Conservation (phyloP, 2,329 filamentous ascomycete genomes). For the Bipolaris sorokiniana region DNA sequence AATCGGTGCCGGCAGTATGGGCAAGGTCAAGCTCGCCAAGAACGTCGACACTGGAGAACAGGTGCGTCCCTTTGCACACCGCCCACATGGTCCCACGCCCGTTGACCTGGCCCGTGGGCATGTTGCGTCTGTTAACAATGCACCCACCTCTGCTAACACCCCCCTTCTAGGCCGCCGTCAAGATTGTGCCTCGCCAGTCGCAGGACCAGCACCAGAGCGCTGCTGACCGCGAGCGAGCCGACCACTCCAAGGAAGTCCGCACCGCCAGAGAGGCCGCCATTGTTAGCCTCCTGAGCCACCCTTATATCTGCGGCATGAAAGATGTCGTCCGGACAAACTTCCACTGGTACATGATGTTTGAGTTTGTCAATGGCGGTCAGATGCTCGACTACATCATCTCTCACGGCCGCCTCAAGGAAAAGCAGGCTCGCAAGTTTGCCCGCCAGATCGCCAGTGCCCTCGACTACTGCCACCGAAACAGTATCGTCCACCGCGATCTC, state of each 20-base stretch:
- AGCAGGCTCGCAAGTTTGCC: slow-evolving; percentile 96
- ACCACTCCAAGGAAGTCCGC: slow-evolving; percentile 94
- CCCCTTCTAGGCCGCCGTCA: slow-evolving; percentile 78
- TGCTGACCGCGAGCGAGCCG: slow-evolving; percentile 83
- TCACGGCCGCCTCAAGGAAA: slow-evolving; percentile 95
- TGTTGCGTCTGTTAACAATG: not conserved
- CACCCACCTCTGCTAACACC: slow-evolving; percentile 12
- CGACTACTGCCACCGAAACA: slow-evolving; percentile 97
- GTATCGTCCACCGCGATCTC: slow-evolving; percentile 94
- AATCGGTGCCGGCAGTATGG: slow-evolving; percentile 97
- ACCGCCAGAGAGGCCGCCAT: slow-evolving; percentile 96
- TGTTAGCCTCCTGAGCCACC: slow-evolving; percentile 90
- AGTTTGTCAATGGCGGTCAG: slow-evolving; percentile 97
- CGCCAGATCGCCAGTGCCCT: slow-evolving; percentile 95
- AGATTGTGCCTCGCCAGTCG: slow-evolving; percentile 91
- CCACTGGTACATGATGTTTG: slow-evolving; percentile 99
- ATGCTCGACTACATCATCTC: slow-evolving; percentile 99
- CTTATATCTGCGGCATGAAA: slow-evolving; percentile 93
- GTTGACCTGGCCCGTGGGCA: not conserved
- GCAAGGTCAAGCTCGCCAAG: slow-evolving; percentile 94
- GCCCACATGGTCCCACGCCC: not conserved
- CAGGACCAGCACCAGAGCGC: slow-evolving; percentile 78
- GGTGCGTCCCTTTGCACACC: slow-evolving; percentile 58
- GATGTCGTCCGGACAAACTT: slow-evolving; percentile 96
- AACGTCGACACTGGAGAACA: slow-evolving; percentile 90